Evolutionary conservation across 768 basidiomycete species (phyloP), one percentile per base, ranked within the genome.

Genomic region (Tephrocybe sp.): DNA sequence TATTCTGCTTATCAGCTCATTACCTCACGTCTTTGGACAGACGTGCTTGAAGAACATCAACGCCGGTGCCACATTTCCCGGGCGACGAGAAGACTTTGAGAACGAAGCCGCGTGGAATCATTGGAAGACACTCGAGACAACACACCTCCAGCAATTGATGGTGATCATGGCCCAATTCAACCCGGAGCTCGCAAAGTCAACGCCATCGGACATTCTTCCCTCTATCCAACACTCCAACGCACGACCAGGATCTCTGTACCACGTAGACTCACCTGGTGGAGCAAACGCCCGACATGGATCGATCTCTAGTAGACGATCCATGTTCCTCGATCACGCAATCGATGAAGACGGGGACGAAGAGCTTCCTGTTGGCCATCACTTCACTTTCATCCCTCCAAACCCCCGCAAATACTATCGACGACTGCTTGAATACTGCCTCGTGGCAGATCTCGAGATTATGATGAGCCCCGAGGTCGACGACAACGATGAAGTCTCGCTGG

Each of bases 401-500:
- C 90, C 95, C 6, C 84, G 81, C 68, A 84, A 81, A 60, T 91
- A 80, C 66, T 99, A 96, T 75, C 84, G 84, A 57, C 83, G 90
- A 10, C 77, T 98, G 14, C 78, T 97, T 24, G 86, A 92, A 64
- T 75, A 81, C 48, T 93, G 93, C 63, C 81, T 99, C 40, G 76
- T 86, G 21, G 78, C 80, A 23, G 97, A 99, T 65, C 73, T 98
- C 51, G 91, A 93, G 62, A 81, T 85, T 32, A 93, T 99, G 90
- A 77, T 88, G 43, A 88, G 88, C 40, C 88, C 91, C 4, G 88
- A 90, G 51, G 86, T 98, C n/a, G 88, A 93, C 40, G 92, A 93
- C 58, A 89, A 92, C 59, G 92, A 98, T 58, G 94, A 98, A 71
- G 96, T 99, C 14, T 91, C 94, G 0, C 73, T 98, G 32, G 90